Conservation (phyloP, 2,329 filamentous ascomycete species). For the Berkeleyomyces rouxiae region DNA sequence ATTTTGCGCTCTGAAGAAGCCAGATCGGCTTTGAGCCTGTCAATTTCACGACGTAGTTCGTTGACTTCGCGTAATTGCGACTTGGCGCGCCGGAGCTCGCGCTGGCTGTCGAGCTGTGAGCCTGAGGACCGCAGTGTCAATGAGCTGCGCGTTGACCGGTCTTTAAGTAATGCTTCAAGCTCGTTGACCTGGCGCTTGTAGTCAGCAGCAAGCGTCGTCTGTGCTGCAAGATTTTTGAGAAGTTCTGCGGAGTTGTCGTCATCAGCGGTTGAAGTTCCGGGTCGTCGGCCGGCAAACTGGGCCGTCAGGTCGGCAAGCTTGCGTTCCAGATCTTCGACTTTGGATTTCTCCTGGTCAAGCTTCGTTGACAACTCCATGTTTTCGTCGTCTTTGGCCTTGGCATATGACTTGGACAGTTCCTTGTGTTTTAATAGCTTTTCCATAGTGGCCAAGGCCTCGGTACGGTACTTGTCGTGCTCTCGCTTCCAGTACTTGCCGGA, state of each 20-base stretch:
- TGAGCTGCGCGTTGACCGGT: constrained; percentile 23
- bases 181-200: constrained; percentile 44
- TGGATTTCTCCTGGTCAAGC: constrained; percentile 51
- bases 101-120: constrained; percentile 34
- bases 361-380: constrained; percentile 47
- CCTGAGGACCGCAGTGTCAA: constrained; percentile 34
- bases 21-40: constrained; percentile 33
- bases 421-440: constrained; percentile 66
- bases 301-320: constrained; percentile 43
- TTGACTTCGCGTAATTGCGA: constrained; percentile 36
- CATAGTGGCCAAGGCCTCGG: constrained; percentile 56
- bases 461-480: constrained; percentile 57
- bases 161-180: constrained; percentile 34
- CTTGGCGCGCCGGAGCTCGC: constrained; percentile 37
- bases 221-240: constrained; percentile 37
- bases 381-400: constrained; percentile 60
- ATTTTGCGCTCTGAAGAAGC: constrained; percentile 30
- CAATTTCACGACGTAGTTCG: constrained; percentile 35
- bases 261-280: constrained; percentile 9
- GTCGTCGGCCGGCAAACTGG: constrained; percentile 12
- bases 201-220: constrained; percentile 39
- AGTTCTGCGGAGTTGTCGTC: constrained; percentile 31
- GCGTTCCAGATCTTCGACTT: constrained; percentile 45
- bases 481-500: constrained; percentile 70
- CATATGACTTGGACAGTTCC: constrained; percentile 61